A percentile compares a stretch with the other conserved stretches of the same genome.
These are phyloP conservation scores for Bretschneidera sinensis DNA, from an alignment of 345 rosid species.

Conservation along the genomic window DNA sequence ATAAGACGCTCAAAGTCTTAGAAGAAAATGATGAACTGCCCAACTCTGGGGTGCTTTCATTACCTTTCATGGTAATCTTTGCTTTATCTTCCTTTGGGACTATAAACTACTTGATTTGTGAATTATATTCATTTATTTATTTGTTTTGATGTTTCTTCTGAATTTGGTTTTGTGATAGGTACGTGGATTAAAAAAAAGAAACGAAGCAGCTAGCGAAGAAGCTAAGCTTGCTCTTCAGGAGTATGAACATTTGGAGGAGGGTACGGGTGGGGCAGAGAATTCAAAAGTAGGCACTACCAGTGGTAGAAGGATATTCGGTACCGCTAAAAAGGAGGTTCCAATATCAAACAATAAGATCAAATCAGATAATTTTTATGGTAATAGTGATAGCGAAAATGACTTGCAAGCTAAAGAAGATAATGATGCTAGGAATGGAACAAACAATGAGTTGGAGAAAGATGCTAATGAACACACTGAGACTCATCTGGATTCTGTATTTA, in stretches of 20 bases:
- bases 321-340: constrained; percentile 39
- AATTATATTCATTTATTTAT: constrained; percentile 6
- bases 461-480: constrained; percentile 32
- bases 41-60: constrained; percentile 66
- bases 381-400: constrained; percentile 66
- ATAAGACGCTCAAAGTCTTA: constrained; percentile 58
- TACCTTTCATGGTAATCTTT: constrained; percentile 88
- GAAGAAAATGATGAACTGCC: constrained; percentile 66
- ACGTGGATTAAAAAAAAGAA: constrained; percentile 68
- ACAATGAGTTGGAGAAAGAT: constrained; percentile 28
- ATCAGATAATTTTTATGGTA: constrained; percentile 42
- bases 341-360: constrained; percentile 29
- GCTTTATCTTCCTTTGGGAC: not conserved
- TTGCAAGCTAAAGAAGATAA: constrained; percentile 34
- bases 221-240: constrained; percentile 76
- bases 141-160: constrained; percentile 6
- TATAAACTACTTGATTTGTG: constrained; percentile 1
- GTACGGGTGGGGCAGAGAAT: constrained; percentile 36
- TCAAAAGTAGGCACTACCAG: constrained; percentile 25
- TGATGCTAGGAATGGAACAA: constrained; percentile 23
- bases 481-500: constrained; percentile 32
- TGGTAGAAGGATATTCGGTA: constrained; percentile 87
- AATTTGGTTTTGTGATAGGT: constrained; percentile 38
- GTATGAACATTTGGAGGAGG: constrained; percentile 63
- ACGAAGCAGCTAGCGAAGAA: constrained; percentile 68